Conservation (phyloP, 306 rosid genomes). For the Corylus heterophylla region DNA sequence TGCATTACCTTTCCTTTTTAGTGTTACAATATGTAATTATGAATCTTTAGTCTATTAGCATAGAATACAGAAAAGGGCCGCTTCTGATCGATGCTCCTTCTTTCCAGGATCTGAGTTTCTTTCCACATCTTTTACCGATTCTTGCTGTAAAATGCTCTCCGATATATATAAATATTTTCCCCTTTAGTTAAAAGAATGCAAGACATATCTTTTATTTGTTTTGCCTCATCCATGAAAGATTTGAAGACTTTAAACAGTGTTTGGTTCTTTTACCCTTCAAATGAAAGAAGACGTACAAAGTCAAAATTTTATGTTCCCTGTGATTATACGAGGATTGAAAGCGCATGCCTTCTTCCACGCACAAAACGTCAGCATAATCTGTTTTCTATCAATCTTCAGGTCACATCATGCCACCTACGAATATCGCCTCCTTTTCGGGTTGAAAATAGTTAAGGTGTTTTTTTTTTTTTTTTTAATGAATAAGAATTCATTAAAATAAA, state of each 20-base stretch:
- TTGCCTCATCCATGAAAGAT: background rate
- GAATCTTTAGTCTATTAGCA: conserved; percentile 29
- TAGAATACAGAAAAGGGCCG: conserved; percentile 1
- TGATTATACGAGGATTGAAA: background rate
- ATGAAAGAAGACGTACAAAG: no score
- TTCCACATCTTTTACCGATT: conserved; percentile 19
- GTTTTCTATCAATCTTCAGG: background rate
- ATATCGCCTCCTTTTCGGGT: background rate
- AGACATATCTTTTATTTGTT: conserved; percentile 11
- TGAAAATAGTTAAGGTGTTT: no score
- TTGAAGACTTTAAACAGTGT: background rate
- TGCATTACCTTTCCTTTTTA: background rate
- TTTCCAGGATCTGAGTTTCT: conserved; percentile 23
- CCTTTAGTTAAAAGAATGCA: conserved; percentile 27
- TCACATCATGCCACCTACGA: background rate
- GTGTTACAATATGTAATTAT: conserved; percentile 9
- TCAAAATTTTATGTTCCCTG: background rate
- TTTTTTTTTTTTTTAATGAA: no score
- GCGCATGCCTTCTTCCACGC: background rate
- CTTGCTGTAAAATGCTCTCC: background rate
- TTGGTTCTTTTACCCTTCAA: background rate
- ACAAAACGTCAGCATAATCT: background rate
- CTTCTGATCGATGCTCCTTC: background rate
- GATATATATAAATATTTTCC: background rate
- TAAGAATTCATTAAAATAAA: no score